These are phyloP conservation scores for Isabelozyma gotoi DNA, from an alignment of 805 yeast genomes.

Conservation along the genomic window DNA sequence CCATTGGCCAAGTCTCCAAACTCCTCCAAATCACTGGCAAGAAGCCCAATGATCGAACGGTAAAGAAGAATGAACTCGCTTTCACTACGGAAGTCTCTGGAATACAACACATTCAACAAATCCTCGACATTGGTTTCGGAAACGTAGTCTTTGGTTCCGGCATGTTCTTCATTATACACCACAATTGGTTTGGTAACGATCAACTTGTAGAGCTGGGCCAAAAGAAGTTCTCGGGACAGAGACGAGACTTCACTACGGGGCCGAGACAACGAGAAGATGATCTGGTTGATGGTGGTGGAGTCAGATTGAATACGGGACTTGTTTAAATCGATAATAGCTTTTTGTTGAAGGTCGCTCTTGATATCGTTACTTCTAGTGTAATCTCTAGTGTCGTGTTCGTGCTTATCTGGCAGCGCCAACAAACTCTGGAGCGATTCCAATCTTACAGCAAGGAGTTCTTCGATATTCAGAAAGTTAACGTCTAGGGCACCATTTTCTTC, in stretches of 20 bases:
- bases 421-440: conserved; percentile 28
- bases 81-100: conserved; percentile 32
- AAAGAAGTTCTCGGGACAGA: conserved; percentile 45
- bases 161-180: conserved; percentile 33
- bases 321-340: conserved; percentile 28
- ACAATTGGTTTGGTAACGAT: conserved; percentile 42
- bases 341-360: conserved; percentile 22
- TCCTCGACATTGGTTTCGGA: conserved; percentile 33
- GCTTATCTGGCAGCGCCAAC: conserved; percentile 8
- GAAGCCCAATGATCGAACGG: conserved; percentile 41
- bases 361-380: conserved; percentile 8
- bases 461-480: conserved; percentile 32
- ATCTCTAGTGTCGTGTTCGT: conserved; percentile 6
- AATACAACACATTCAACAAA: conserved; percentile 32
- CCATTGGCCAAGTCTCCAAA: conserved; percentile 38
- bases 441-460: conserved; percentile 31
- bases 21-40: conserved; percentile 52
- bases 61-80: conserved; percentile 42
- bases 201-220: conserved; percentile 51
- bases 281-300: conserved; percentile 41
- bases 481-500: conserved; percentile 38
- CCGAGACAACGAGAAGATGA: conserved; percentile 40
- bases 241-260: conserved; percentile 47
- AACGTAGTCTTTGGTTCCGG: conserved; percentile 37
- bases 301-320: conserved; percentile 34